A percentile compares a stretch with the other conserved stretches of the same genome.
Conservation (phyloP, 202 grass and related monocot genomes). For the Zoysia matrella region DNA sequence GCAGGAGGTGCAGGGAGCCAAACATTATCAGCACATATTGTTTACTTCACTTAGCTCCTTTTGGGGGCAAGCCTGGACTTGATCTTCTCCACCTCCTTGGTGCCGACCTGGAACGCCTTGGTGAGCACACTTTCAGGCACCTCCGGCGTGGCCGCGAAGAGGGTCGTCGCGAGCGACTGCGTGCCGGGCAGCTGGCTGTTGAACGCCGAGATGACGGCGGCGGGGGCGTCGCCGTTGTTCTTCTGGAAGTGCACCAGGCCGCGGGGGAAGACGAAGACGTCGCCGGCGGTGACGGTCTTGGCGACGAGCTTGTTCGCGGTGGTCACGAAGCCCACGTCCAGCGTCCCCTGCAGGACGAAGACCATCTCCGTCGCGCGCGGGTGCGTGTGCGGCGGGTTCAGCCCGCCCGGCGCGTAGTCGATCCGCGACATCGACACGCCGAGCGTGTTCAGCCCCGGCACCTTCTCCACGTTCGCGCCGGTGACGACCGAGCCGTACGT, state of each 20-base stretch:
- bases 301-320: constrained; percentile 66
- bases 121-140: constrained; percentile 52
- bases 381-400: constrained; percentile 53
- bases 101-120: constrained; percentile 59
- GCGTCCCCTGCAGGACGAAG: constrained; percentile 63
- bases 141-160: constrained; percentile 51
- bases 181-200: constrained; percentile 88
- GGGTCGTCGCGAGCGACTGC: constrained; percentile 50
- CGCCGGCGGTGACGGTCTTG: constrained; percentile 58
- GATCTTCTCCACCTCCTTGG: constrained; percentile 59
- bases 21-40: background rate
- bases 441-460: constrained; percentile 67
- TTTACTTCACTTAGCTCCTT: constrained; percentile 34
- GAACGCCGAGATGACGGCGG: constrained; percentile 65
- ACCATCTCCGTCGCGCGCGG: constrained; percentile 84
- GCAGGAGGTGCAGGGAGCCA: background rate
- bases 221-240: constrained; percentile 51
- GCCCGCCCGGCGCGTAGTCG: constrained; percentile 61
- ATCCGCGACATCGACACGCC: constrained; percentile 76
- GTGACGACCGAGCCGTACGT: background rate
- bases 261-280: constrained; percentile 75
- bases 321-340: constrained; percentile 83
- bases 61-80: constrained; percentile 64
- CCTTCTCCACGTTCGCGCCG: background rate
- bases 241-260: constrained; percentile 83